phyloP scores from a whole-genome alignment of 1,284 basidiomycete species.

The Sporisorium exsertum region DNA sequence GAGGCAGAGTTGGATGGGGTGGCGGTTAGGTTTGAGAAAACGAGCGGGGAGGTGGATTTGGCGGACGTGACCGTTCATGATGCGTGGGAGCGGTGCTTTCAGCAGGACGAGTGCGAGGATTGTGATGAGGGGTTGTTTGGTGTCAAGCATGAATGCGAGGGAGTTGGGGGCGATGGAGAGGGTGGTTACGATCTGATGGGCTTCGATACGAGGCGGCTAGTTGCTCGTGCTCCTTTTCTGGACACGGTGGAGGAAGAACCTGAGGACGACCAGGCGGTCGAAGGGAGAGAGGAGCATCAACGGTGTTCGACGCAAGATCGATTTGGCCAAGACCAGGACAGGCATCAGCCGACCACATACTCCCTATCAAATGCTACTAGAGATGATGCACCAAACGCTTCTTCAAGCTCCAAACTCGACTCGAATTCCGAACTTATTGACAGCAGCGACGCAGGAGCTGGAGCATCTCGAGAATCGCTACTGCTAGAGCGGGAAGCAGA shows the following conservation, averaged over 20 bases:
- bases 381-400: not conserved
- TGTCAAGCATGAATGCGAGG: not conserved
- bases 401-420: not conserved
- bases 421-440: not conserved
- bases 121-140: not conserved
- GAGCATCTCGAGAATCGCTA: not conserved
- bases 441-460: not conserved
- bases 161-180: not conserved
- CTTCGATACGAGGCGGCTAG: slow-evolving; percentile 12
- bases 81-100: slow-evolving; percentile 15
- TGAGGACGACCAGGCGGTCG: slow-evolving; percentile 12
- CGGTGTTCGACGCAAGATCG: not conserved
- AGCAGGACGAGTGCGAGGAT: not conserved
- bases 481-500: not conserved
- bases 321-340: not conserved
- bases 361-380: not conserved
- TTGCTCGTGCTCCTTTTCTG: slow-evolving; percentile 29
- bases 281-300: not conserved
- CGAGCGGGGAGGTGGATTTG: slow-evolving; percentile 19
- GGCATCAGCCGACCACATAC: not conserved
- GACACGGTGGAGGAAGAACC: slow-evolving; percentile 34
- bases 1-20: not conserved
- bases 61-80: slow-evolving; percentile 25
- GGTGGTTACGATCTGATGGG: slow-evolving; percentile 13
- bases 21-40: not conserved